A percentile compares a stretch with the other conserved stretches of the same genome.
These are phyloP conservation scores for Lactarius pseudohatsudake DNA, from an alignment of 768 basidiomycete genomes.

Conservation along the genomic window DNA sequence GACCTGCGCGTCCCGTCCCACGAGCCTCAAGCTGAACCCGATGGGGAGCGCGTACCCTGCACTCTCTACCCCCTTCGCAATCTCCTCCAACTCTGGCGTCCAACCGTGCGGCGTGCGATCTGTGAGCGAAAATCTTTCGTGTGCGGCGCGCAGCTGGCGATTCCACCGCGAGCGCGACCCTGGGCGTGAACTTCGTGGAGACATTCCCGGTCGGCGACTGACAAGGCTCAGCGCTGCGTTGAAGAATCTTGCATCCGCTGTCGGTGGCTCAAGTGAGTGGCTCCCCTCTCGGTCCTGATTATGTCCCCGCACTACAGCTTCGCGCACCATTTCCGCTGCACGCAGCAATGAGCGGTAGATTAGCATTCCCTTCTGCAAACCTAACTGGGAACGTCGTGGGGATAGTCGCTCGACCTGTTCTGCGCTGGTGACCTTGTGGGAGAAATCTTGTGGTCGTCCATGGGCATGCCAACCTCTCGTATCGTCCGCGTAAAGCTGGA, in stretches of 20 bases:
- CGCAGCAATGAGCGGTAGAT: slow-evolving; percentile 13
- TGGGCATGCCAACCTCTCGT: slow-evolving; percentile 35
- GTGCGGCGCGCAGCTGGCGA: slow-evolving; percentile 31
- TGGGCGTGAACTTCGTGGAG: slow-evolving; percentile 24
- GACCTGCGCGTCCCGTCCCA: slow-evolving; percentile 16
- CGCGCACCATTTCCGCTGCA: slow-evolving; percentile 9
- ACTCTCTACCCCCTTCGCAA: slow-evolving; percentile 12
- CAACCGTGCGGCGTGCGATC: slow-evolving; percentile 15
- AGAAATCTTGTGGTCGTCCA: slow-evolving; percentile 22
- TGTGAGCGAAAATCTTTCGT: neutral
- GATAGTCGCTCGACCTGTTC: neutral
- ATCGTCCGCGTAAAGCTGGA: slow-evolving; percentile 56
- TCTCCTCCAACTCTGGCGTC: slow-evolving; percentile 22
- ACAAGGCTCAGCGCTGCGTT: slow-evolving; percentile 55
- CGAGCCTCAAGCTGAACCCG: slow-evolving; percentile 18
- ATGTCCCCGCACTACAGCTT: neutral
- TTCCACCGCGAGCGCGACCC: slow-evolving; percentile 37
- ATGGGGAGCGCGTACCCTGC: slow-evolving; percentile 22
- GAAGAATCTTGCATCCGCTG: slow-evolving; percentile 63
- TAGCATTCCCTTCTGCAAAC: slow-evolving; percentile 14
- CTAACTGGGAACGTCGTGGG: neutral
- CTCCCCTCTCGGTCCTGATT: slow-evolving; percentile 4
- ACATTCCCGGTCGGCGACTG: slow-evolving; percentile 24
- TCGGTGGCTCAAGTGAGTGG: neutral
- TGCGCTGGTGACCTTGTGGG: slow-evolving; percentile 12